Evolutionary conservation across 2,329 filamentous ascomycete species (phyloP).

Genomic region (Colletotrichum sp.): DNA sequence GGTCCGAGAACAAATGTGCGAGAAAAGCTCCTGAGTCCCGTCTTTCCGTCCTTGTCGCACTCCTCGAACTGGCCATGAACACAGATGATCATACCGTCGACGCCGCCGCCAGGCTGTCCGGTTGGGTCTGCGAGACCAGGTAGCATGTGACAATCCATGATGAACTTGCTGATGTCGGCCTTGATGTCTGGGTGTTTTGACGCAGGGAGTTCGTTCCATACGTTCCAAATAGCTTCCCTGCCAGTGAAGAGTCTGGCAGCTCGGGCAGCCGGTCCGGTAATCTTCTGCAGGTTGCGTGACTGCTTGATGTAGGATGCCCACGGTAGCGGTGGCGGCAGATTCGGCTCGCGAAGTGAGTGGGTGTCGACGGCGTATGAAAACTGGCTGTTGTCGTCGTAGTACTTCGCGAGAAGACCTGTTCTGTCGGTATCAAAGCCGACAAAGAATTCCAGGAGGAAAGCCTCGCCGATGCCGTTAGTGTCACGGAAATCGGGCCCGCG

Average conservation of each 20-base stretch:
- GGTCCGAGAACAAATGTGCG: constrained; percentile 82
- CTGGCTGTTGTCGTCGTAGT: constrained; percentile 77
- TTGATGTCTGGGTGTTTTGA: constrained; percentile 78
- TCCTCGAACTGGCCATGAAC: constrained; percentile 90
- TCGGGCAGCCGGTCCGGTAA: constrained; percentile 64
- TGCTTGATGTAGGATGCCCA: constrained; percentile 80
- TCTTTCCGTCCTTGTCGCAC: constrained; percentile 61
- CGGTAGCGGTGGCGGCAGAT: constrained; percentile 50
- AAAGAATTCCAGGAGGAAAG: constrained; percentile 78
- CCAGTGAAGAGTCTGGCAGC: constrained; percentile 72
- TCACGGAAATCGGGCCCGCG: constrained; percentile 75
- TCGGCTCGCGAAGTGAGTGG: constrained; percentile 53
- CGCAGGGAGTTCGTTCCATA: constrained; percentile 73
- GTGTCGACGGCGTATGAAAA: constrained; percentile 81
- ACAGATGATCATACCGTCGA: constrained; percentile 78
- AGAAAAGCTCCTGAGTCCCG: constrained; percentile 78
- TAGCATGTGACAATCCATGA: constrained; percentile 81
- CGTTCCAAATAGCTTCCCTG: constrained; percentile 65
- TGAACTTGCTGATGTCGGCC: constrained; percentile 73
- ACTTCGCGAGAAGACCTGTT: constrained; percentile 62
- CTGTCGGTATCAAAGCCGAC: constrained; percentile 76
- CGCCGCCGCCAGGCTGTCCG: constrained; percentile 65
- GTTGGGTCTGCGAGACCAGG: constrained; percentile 74
- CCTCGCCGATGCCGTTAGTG: constrained; percentile 74
- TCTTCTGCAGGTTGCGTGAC: constrained; percentile 78